phyloP scores from a whole-genome alignment of 2,329 filamentous ascomycete genomes.

The Calonectria fujianensis region DNA sequence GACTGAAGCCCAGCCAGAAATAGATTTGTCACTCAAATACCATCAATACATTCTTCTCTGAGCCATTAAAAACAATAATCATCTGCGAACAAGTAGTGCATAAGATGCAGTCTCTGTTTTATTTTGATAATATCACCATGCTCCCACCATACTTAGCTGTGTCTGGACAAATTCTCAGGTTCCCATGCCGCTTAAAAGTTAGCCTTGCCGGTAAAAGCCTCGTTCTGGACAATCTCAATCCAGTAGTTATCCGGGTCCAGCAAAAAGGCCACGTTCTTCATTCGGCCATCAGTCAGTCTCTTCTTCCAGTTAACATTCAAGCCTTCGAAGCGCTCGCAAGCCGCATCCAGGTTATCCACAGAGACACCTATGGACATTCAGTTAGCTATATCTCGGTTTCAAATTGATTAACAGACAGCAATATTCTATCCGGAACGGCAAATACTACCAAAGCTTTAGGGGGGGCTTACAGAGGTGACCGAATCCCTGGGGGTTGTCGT shows the following conservation, averaged over 20 bases:
- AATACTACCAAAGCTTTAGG: not conserved
- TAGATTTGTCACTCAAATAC: not conserved
- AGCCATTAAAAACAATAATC: not conserved
- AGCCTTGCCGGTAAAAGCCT: constrained; percentile 74
- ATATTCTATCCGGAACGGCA: not conserved
- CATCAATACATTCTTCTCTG: not conserved
- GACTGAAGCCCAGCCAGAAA: not conserved
- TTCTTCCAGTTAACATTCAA: constrained; percentile 94
- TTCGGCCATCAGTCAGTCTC: constrained; percentile 90
- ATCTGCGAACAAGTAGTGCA: not conserved
- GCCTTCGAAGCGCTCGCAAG: constrained; percentile 90
- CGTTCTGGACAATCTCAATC: constrained; percentile 88
- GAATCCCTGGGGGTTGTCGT: constrained; percentile 93
- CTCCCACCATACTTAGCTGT: too few relatives aligned
- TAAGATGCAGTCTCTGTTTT: not conserved
- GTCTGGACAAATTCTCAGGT: not conserved
- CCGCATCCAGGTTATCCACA: constrained; percentile 91
- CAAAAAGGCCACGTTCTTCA: constrained; percentile 96
- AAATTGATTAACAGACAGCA: too few relatives aligned
- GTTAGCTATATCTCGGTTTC: constrained; percentile 46
- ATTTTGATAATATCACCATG: not conserved
- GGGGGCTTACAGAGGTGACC: constrained; percentile 87
- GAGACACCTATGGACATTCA: constrained; percentile 74
- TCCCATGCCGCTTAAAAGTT: constrained; percentile 65
- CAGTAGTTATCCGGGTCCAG: constrained; percentile 92